Base-by-base conservation (phyloP, 2,329 filamentous ascomycete genomes). In the Talaromyces sp. region DNA sequence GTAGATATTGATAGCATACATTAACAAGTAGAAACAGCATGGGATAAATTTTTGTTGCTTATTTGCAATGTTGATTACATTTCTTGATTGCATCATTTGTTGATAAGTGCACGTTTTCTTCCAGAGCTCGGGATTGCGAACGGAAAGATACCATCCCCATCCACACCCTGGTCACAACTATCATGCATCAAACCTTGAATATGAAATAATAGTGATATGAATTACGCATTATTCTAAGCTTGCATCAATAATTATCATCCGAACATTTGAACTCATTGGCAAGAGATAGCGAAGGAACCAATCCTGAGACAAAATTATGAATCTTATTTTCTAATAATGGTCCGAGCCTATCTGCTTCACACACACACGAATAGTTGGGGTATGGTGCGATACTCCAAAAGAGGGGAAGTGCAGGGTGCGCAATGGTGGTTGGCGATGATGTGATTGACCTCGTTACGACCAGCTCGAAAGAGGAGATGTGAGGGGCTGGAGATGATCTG, bases 381-480 rank as follows among this genome's bases (percentile, higher is more conserved):
- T 24, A 4, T 46, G 35, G 17, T n/a, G 35, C 3, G n/a, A 24
- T 46, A 46, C n/a, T 52, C 17, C 27, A 26, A 29, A 52, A 27
- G 49, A 52, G 49, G 49, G 24, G 49, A 29, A 52, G 8, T 46
- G 43, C 43, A 46, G 43, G 43, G 43, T 60, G 63, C 67, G 72
- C 61, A 65, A 74, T 73, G 64, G 32, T 41, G 57, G 55, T 41
- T 56, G 60, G 35, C 54, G 65, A 73, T 74, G 72, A 70, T 68
- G 70, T 70, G 71, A 72, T 73, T 56, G 57, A 32, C 49, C 55
- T 58, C n/a, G 13, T 27, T 26, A 52, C 19, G 14, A 52, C 8
- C 43, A 46, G 4, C 43, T 24, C 4, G 43, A 4, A 6, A 52
- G 10, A 27, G 24, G 24, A 52, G 43, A 46, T 46, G 43, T 24